Evolutionary conservation across 2,329 filamentous ascomycete species (phyloP), one percentile per base, ranked within the genome.

Genomic region (Trichoderma semiorbis): DNA sequence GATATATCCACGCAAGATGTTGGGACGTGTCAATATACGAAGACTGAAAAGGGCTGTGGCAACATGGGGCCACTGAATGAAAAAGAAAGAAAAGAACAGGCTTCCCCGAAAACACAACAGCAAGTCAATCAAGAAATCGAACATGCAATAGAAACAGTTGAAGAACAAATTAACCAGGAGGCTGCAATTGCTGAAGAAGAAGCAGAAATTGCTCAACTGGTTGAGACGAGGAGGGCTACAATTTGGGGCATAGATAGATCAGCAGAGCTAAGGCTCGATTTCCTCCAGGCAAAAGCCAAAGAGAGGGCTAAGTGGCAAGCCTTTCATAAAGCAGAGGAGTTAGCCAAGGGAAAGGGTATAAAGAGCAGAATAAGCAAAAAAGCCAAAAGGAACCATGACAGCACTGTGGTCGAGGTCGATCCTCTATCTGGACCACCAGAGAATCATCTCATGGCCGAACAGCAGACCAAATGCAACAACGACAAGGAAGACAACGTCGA

Each of bases 171-270:
- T 43, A n/a, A 43, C 39, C 39, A 43, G 39, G 58, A 36, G n/a
- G 57, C 39, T 7, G 66, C 28, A 8, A 69, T 69, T 28, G 75
- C 74, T 32, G 75, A 73, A 53, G 79, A 83, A 65, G 81, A 84
- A 73, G 77, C 78, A 12, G 81, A 85, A 69, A 77, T 85, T 12
- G 81, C 78, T 16, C 76, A 78, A 4, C 77, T 86, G 3, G 84
- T 83, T 61, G 80, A 81, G 21, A 88, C 87, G 77, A 87, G 86
- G 74, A 81, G 81, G 0, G 61, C 18, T 73, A 61, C 14, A 69
- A 70, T 21, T 3, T 85, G 84, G 74, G 77, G 62, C 71, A 78
- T 69, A 7, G 18, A 21, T 16, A 69, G 18, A 26, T 11, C 8
- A 12, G 28, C 12, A 7, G 58, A 70, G 16, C 26, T 43, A 55